Percentiles rank a stretch among this genome's conserved stretches.
Conservation (phyloP, 2,329 filamentous ascomycete genomes). For the Periconia macrospinosa region DNA sequence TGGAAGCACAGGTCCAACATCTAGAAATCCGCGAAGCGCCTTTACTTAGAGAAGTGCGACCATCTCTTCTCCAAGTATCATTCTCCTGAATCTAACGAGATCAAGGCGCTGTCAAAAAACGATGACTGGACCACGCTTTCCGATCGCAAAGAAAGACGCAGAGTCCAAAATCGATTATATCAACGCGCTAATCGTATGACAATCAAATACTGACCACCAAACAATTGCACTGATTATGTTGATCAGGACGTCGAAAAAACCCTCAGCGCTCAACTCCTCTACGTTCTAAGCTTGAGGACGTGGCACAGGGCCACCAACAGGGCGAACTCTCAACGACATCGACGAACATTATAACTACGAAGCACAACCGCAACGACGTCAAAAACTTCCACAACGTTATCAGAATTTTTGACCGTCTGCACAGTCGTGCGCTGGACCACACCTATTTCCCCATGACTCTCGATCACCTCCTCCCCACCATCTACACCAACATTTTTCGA, state of each 20-base stretch:
- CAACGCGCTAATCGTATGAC: not conserved
- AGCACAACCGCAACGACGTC: not conserved
- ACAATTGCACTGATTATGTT: not conserved
- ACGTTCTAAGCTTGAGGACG: not conserved
- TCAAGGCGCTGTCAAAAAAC: not conserved
- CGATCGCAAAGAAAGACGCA: not conserved
- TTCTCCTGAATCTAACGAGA: not conserved
- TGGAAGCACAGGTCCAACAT: not conserved
- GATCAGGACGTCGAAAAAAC: not conserved
- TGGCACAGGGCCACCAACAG: not conserved
- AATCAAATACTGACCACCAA: not conserved
- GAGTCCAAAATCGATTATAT: not conserved
- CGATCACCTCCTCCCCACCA: constrained; percentile 39
- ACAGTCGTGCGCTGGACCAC: not conserved
- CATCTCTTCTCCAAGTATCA: not conserved
- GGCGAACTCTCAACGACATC: not conserved
- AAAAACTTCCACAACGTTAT: not conserved
- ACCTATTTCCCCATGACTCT: not conserved
- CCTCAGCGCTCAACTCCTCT: not conserved
- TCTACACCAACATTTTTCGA: constrained; percentile 43
- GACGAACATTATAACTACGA: not conserved
- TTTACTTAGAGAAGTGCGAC: not conserved
- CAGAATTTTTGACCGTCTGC: not conserved
- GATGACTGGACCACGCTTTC: not conserved
- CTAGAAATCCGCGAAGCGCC: not conserved